phyloP scores from a whole-genome alignment of 352 stramenopile species.

The Phytopythium vexans region DNA sequence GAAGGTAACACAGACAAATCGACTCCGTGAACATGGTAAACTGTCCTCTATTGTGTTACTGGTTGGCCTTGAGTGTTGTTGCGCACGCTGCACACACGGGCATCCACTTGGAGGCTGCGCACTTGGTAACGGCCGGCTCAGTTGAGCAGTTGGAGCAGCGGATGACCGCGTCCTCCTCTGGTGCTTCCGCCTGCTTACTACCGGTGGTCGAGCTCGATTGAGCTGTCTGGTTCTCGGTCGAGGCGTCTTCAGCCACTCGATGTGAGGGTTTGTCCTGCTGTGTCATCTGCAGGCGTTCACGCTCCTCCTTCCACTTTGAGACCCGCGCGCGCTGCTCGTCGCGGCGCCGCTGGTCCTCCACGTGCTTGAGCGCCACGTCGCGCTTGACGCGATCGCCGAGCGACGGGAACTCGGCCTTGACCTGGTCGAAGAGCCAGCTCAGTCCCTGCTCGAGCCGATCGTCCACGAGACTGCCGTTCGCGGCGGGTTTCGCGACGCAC shows the following conservation, averaged over 20 bases:
- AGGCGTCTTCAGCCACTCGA: constrained; percentile 7
- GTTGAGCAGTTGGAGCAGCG: constrained; percentile 62
- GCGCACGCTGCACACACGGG: constrained; percentile 67
- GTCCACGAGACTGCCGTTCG: constrained; percentile 48
- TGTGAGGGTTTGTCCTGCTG: constrained; percentile 41
- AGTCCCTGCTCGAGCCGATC: constrained; percentile 62
- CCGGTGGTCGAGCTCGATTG: constrained; percentile 1
- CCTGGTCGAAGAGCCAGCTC: constrained; percentile 67
- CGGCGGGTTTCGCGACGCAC: constrained; percentile 60
- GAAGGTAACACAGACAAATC: constrained; percentile 14
- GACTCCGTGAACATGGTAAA: neutral
- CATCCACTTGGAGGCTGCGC: constrained; percentile 84
- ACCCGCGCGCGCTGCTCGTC: constrained; percentile 63
- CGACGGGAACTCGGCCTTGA: constrained; percentile 45
- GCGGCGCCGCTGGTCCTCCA: constrained; percentile 45
- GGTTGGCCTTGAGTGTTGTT: constrained; percentile 36
- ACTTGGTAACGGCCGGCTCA: constrained; percentile 64
- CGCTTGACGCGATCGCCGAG: constrained; percentile 45
- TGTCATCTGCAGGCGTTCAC: constrained; percentile 58
- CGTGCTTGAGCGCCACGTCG: constrained; percentile 57
- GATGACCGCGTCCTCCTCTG: constrained; percentile 43
- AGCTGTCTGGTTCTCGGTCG: neutral
- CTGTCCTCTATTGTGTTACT: constrained; percentile 8
- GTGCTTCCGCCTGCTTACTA: constrained; percentile 6
- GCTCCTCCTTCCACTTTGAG: constrained; percentile 69